These are phyloP conservation scores for Ajuga chamaepitys DNA, from an alignment of 257 asterid species.

Conservation along the genomic window DNA sequence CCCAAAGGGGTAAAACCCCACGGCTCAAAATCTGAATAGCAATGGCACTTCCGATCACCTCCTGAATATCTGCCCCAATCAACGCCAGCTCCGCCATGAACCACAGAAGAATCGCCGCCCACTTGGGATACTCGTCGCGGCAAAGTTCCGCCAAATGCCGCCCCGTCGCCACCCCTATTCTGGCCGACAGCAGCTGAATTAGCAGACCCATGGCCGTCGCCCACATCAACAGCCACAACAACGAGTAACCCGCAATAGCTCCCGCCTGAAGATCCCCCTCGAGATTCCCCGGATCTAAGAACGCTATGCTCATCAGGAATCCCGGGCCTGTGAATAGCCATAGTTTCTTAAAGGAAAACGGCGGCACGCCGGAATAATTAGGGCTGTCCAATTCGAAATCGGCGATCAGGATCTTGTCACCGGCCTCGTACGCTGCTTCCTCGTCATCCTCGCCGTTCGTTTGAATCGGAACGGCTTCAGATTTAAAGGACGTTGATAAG, in stretches of 20 bases:
- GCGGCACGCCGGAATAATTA: slow-evolving; percentile 39
- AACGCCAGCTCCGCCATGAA: slow-evolving; percentile 89
- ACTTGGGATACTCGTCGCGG: slow-evolving; percentile 78
- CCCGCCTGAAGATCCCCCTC: slow-evolving; percentile 98
- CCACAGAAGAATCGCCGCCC: slow-evolving; percentile 82
- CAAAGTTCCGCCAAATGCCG: slow-evolving; percentile 92
- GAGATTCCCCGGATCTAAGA: slow-evolving; percentile 89
- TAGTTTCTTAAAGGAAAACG: slow-evolving; percentile 71
- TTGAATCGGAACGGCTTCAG: slow-evolving; percentile 21
- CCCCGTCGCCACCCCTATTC: slow-evolving; percentile 92
- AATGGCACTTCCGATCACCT: slow-evolving; percentile 95
- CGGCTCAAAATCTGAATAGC: slow-evolving; percentile 83
- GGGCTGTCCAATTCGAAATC: slow-evolving; percentile 44
- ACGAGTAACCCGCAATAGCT: slow-evolving; percentile 87
- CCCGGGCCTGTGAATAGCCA: slow-evolving; percentile 97
- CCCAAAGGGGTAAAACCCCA: slow-evolving; percentile 77
- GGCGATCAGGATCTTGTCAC: slow-evolving; percentile 48
- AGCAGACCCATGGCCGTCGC: slow-evolving; percentile 82
- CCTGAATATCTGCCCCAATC: slow-evolving; percentile 96
- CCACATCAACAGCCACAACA: slow-evolving; percentile 86
- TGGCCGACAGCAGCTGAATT: slow-evolving; percentile 73
- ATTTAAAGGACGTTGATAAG: slow-evolving; percentile 15
- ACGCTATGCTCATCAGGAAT: slow-evolving; percentile 84
- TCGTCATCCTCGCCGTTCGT: slow-evolving; percentile 25
- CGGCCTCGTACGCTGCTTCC: slow-evolving; percentile 47